A percentile compares a stretch with the other conserved stretches of the same genome.
phyloP scores from a whole-genome alignment of 805 yeast species.

The Candida odintsovae region DNA sequence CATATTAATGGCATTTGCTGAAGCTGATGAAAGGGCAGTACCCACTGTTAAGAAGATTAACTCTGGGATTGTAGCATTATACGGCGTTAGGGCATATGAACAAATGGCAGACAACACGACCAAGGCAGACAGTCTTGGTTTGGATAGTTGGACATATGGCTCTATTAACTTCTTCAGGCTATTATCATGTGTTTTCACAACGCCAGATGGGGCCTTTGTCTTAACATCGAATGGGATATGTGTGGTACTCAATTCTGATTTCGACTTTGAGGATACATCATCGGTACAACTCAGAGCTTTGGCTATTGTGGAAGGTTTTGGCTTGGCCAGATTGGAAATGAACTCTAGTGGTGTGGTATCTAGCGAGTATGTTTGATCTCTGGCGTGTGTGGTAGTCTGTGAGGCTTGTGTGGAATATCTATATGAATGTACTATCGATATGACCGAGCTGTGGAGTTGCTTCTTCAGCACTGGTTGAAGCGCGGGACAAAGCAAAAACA shows the following conservation, averaged over 20 bases:
- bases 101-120: conserved; percentile 91
- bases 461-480: background rate
- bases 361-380: conserved; percentile 7
- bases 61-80: conserved; percentile 65
- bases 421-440: background rate
- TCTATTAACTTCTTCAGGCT: conserved; percentile 33
- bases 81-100: conserved; percentile 88
- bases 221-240: conserved; percentile 56
- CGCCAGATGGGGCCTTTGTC: conserved; percentile 27
- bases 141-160: conserved; percentile 77
- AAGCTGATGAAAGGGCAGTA: conserved; percentile 81
- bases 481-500: background rate
- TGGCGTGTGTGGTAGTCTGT: background rate
- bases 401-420: background rate
- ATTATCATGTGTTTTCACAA: conserved; percentile 12
- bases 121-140: conserved; percentile 81
- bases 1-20: conserved; percentile 97
- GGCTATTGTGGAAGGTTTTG: conserved; percentile 5
- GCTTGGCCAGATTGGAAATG: conserved; percentile 26
- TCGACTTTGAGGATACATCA: conserved; percentile 17
- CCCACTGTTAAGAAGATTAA: conserved; percentile 74
- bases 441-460: background rate
- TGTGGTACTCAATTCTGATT: conserved; percentile 8
- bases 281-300: conserved; percentile 30
- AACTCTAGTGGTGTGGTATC: conserved; percentile 34